Evolutionary conservation across 2,329 filamentous ascomycete genomes (phyloP).

Genomic region (Cryphonectria naterciae): DNA sequence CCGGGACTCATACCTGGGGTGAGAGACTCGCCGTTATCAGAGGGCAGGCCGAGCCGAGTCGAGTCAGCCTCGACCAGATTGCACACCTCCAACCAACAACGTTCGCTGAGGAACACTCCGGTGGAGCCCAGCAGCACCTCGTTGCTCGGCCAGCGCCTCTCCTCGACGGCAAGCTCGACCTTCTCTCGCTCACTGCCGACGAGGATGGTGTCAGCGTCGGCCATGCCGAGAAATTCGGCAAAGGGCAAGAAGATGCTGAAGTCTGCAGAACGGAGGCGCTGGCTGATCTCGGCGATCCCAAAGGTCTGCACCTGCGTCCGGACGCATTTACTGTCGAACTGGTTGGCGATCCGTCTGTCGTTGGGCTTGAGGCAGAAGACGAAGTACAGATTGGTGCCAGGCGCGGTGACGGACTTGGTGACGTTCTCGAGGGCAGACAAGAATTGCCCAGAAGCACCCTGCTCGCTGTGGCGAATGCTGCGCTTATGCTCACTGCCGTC

Average conservation of each 20-base stretch:
- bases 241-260: slow-evolving; percentile 97
- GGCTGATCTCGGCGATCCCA: slow-evolving; percentile 95
- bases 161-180: slow-evolving; percentile 86
- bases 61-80: slow-evolving; percentile 68
- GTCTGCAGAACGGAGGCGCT: slow-evolving; percentile 87
- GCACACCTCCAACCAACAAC: slow-evolving; percentile 91
- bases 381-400: slow-evolving; percentile 91
- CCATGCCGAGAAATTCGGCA: slow-evolving; percentile 88
- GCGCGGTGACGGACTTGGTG: slow-evolving; percentile 79
- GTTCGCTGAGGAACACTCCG: slow-evolving; percentile 92
- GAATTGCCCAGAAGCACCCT: slow-evolving; percentile 92
- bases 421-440: slow-evolving; percentile 87
- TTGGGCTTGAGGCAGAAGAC: slow-evolving; percentile 98
- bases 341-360: slow-evolving; percentile 93
- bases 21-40: slow-evolving; percentile 66
- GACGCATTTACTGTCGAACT: slow-evolving; percentile 99
- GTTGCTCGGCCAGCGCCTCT: slow-evolving; percentile 88
- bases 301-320: slow-evolving; percentile 92
- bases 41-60: slow-evolving; percentile 56
- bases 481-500: slow-evolving; percentile 50
- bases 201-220: slow-evolving; percentile 81
- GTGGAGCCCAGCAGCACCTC: slow-evolving; percentile 91
- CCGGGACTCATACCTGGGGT: slow-evolving; percentile 52
- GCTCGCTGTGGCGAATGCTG: slow-evolving; percentile 57
- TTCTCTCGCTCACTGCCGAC: slow-evolving; percentile 94